phyloP scores from a whole-genome alignment of 306 rosid species.

The Ormosia emarginata region DNA sequence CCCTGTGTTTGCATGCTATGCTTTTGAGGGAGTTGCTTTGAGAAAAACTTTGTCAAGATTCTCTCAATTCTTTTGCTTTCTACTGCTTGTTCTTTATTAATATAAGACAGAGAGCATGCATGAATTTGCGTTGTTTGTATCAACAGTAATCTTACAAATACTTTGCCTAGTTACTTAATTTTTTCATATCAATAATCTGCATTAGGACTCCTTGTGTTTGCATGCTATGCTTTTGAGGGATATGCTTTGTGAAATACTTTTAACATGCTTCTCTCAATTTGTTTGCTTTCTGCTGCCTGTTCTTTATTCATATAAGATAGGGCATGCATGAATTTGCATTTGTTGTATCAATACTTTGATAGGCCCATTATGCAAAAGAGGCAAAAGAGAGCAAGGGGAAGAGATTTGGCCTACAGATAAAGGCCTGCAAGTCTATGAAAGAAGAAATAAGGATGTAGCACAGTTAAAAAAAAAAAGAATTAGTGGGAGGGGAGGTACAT shows the following conservation, averaged over 20 bases:
- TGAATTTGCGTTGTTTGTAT: constrained; percentile 6
- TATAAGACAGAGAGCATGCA: not conserved
- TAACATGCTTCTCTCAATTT: not conserved
- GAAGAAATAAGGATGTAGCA: too few relatives aligned
- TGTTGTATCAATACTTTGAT: constrained; percentile 1
- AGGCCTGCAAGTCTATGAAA: too few relatives aligned
- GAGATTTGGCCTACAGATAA: too few relatives aligned
- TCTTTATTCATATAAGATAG: not conserved
- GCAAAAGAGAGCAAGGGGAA: too few relatives aligned
- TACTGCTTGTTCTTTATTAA: not conserved
- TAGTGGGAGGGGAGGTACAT: too few relatives aligned
- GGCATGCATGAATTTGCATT: constrained; percentile 13
- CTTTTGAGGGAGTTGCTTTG: not conserved
- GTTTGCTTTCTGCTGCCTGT: not conserved
- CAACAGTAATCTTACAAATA: not conserved
- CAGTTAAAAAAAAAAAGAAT: too few relatives aligned
- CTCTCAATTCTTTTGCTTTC: not conserved
- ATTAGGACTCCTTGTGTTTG: not conserved
- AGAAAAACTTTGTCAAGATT: not conserved
- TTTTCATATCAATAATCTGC: not conserved
- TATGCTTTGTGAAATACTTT: constrained; percentile 9
- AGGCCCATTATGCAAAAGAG: too few relatives aligned
- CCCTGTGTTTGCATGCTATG: constrained; percentile 2
- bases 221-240: constrained; percentile 2
- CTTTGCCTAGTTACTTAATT: not conserved